A percentile compares a stretch with the other conserved stretches of the same genome.
These are phyloP conservation scores for Astrocystis sublimbata DNA, from an alignment of 495 filamentous ascomycete species.

Conservation along the genomic window DNA sequence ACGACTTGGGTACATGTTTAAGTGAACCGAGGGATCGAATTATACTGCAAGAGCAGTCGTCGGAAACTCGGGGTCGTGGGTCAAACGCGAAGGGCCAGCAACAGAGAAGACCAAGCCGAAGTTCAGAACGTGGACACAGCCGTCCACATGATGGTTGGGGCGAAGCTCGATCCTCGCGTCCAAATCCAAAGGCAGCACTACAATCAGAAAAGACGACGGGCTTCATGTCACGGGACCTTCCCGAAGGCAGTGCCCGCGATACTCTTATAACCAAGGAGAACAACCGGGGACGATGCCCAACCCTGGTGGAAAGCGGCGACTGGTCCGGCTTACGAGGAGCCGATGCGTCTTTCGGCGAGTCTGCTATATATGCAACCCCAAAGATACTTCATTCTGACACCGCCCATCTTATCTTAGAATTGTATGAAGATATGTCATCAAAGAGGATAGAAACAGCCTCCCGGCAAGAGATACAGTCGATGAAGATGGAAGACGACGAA, in stretches of 20 bases:
- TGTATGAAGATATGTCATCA: slow-evolving; percentile 27
- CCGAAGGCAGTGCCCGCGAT: too few relatives aligned
- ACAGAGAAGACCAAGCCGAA: slow-evolving; percentile 24
- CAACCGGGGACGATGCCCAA: slow-evolving; percentile 38
- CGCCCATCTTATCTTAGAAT: slow-evolving; percentile 24
- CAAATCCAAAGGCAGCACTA: not conserved
- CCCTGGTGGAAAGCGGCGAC: slow-evolving; percentile 48
- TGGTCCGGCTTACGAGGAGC: slow-evolving; percentile 56
- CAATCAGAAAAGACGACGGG: slow-evolving; percentile 22
- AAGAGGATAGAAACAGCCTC: slow-evolving; percentile 32
- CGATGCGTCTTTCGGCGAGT: slow-evolving; percentile 55
- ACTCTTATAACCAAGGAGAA: slow-evolving; percentile 41
- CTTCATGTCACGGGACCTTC: too few relatives aligned
- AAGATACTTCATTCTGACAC: slow-evolving; percentile 29
- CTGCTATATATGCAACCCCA: slow-evolving; percentile 47
- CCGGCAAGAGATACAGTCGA: slow-evolving; percentile 34
- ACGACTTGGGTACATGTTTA: slow-evolving; percentile 16
- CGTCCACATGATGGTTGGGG: not conserved
- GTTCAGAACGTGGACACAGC: slow-evolving; percentile 20
- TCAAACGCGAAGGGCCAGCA: slow-evolving; percentile 8
- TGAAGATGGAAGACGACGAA: slow-evolving; percentile 36
- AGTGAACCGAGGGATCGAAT: slow-evolving; percentile 31
- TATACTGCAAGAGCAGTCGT: slow-evolving; percentile 22
- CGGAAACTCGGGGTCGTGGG: slow-evolving; percentile 1
- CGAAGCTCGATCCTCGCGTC: too few relatives aligned